Conservation (phyloP, 2,329 filamentous ascomycete species). For the Alternaria incomplexa region DNA sequence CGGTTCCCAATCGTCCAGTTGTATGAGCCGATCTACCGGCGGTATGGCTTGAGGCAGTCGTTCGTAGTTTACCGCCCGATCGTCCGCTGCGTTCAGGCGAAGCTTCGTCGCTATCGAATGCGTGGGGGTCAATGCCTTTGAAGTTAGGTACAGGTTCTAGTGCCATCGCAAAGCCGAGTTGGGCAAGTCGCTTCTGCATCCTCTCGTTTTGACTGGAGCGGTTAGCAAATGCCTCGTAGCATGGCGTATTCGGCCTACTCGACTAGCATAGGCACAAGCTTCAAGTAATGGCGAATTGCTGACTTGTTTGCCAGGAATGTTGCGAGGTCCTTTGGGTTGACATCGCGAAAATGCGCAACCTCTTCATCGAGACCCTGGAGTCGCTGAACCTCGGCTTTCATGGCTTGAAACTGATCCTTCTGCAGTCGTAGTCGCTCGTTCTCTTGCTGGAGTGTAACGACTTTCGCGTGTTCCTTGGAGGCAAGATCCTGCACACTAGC, state of each 20-base stretch:
- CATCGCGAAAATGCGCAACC: constrained; percentile 22
- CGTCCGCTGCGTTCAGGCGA: background rate
- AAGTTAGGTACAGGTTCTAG: constrained; percentile 36
- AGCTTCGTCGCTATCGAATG: constrained; percentile 16
- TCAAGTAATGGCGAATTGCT: constrained; percentile 36
- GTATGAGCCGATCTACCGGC: constrained; percentile 28
- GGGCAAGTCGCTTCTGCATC: constrained; percentile 37
- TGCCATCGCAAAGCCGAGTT: constrained; percentile 36
- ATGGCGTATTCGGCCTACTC: constrained; percentile 25
- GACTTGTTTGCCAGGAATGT: constrained; percentile 29
- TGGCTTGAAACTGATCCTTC: constrained; percentile 12
- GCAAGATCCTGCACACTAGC: constrained; percentile 42
- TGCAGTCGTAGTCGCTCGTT: constrained; percentile 17
- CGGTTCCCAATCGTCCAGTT: constrained; percentile 8
- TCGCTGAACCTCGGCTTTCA: constrained; percentile 22
- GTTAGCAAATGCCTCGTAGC: constrained; percentile 11
- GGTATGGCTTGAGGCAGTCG: constrained; percentile 33
- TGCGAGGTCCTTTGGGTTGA: constrained; percentile 25
- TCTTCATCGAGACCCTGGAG: constrained; percentile 27
- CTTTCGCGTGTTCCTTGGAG: constrained; percentile 41
- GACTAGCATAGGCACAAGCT: constrained; percentile 31
- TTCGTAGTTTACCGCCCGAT: constrained; percentile 6
- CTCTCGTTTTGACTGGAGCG: constrained; percentile 34
- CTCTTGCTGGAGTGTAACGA: constrained; percentile 34
- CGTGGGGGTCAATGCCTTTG: constrained; percentile 7